Evolutionary conservation across 139 green algal species (phyloP).

Genomic region (Chlamydomonas sphaeroides): DNA sequence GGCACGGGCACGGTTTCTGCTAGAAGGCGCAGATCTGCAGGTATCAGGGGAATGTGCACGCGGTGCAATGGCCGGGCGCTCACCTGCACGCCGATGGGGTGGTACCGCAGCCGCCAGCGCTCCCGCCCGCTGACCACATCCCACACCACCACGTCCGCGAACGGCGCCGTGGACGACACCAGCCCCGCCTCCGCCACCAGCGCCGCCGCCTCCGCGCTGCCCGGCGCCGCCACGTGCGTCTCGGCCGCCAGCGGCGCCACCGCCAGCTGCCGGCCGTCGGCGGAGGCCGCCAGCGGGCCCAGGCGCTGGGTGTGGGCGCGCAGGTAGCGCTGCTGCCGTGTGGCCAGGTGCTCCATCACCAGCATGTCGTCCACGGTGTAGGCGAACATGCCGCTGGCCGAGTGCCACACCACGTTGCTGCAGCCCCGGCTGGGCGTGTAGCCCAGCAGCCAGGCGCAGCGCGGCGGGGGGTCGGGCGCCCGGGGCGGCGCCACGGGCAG

Average conservation of each 20-base stretch:
- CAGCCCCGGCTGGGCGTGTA: conserved; percentile 43
- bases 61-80: too few species aligned
- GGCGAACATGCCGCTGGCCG: conserved; percentile 49
- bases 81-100: conserved; percentile 51
- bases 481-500: background rate
- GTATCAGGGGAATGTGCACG: too few species aligned
- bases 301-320: conserved; percentile 11
- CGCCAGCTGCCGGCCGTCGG: conserved; percentile 13
- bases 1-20: background rate
- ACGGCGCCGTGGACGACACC: conserved; percentile 13
- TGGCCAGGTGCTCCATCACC: conserved; percentile 64
- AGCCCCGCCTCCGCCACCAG: background rate
- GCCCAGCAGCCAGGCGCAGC: conserved; percentile 37
- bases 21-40: too few species aligned
- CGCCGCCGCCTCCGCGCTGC: conserved; percentile 7
- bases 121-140: conserved; percentile 18
- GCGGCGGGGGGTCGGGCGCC: background rate
- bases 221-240: conserved; percentile 25
- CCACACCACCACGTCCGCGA: conserved; percentile 48
- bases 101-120: conserved; percentile 49
- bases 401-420: conserved; percentile 49
- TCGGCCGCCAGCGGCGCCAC: conserved; percentile 4
- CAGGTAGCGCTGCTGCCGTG: conserved; percentile 48
- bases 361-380: conserved; percentile 60
- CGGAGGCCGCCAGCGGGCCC: conserved; percentile 9